Base-by-base conservation (phyloP, 75 land plant species). In the Cunninghamia lanceolata region DNA sequence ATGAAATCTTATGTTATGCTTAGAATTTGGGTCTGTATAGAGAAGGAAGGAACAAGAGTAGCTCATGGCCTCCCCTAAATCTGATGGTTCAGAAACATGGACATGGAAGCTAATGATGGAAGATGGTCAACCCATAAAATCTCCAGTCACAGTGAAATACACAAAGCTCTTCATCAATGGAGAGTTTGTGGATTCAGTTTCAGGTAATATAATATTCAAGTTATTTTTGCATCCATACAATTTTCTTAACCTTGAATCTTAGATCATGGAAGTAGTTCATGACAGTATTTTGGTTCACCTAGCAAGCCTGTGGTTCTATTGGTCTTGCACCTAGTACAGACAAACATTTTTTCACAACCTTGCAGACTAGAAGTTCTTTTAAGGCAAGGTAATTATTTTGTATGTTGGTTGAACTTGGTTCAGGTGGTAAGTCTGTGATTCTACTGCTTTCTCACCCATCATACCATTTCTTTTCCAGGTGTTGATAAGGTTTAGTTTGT, bases 81-180 rank as follows among this genome's bases (percentile, higher is more conserved):
- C 59, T 17, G 3, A 17, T 56, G 63, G 25, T 4, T 4, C 6
- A 56, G 63, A 21, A 56, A 4, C 63, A 56, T 4, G 63, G 19
- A 3, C 28, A 19, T 56, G 63, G 63, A 19, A 56, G 63, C 3
- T 56, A 19, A 16, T 56, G 5, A 56, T 56, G 63, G 63, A 56
- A 5, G 63, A 56, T 19, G 63, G 63, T 17, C 4, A 25, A 19
- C 63, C 63, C 63, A 36, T 79, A 5, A 38, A 79, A 9, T 11
- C 83, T 5, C 9, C 35, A 47, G 53, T 82, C 8, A 32, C 53
- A 82, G 83, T 82, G 17, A 92, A 92, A 84, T 93, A 88, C 85
- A 95, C 94, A 25, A 93, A 95, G 91, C 91, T 94, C 54, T 95
- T 94, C 90, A 95, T 95, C 83, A 85, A 94, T 63, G 95, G 95